Evolutionary conservation across 768 basidiomycete species (phyloP).

Genomic region (Hygrophoropsis aurantiaca): DNA sequence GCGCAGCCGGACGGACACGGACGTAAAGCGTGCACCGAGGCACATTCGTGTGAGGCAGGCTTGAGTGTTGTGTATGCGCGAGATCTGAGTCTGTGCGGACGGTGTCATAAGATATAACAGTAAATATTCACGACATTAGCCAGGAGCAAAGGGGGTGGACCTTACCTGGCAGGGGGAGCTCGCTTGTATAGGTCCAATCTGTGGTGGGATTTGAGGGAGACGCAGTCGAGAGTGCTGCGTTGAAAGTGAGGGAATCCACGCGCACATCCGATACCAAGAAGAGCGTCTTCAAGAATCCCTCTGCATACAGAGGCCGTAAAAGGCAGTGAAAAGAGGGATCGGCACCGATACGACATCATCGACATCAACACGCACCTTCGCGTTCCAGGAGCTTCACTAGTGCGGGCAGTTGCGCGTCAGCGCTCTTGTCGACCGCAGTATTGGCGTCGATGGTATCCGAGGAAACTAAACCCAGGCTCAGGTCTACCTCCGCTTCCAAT

Average conservation of each 20-base stretch:
- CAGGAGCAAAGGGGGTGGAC: slow-evolving; percentile 2
- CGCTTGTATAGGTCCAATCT: slow-evolving; percentile 50
- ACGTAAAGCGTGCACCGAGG: slow-evolving; percentile 38
- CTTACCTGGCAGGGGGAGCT: slow-evolving; percentile 47
- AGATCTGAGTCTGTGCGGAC: slow-evolving; percentile 11
- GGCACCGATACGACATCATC: background rate
- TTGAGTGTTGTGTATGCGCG: slow-evolving; percentile 4
- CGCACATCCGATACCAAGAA: slow-evolving; percentile 81
- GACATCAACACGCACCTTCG: no score
- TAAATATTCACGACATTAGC: no score
- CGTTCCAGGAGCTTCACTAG: slow-evolving; percentile 46
- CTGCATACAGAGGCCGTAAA: slow-evolving; percentile 35
- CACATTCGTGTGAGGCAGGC: slow-evolving; percentile 11
- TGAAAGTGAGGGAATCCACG: slow-evolving; percentile 40
- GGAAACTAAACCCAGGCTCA: no score
- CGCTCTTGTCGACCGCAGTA: slow-evolving; percentile 50
- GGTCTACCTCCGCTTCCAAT: slow-evolving; percentile 71
- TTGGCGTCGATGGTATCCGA: no score
- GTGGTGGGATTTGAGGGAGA: no score
- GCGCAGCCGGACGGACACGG: slow-evolving; percentile 58
- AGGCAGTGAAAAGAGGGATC: background rate
- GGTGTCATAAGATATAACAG: background rate
- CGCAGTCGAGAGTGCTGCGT: no score
- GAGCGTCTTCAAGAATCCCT: slow-evolving; percentile 62
- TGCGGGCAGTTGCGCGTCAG: slow-evolving; percentile 20